A percentile compares a stretch with the other conserved stretches of the same genome.
Conservation (phyloP, 306 rosid genomes). For the Cajanus cajan region DNA sequence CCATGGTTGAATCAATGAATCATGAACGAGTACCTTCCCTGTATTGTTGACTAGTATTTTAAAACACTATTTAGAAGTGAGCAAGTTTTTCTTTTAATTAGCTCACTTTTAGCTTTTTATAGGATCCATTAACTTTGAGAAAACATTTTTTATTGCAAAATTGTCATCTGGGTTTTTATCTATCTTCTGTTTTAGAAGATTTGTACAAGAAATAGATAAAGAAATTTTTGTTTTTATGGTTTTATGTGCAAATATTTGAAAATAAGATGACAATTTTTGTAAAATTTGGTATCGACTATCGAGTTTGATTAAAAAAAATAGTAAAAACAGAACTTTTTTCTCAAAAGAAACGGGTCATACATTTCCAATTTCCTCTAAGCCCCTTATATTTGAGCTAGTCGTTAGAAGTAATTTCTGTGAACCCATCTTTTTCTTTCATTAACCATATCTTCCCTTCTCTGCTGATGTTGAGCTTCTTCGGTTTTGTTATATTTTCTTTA, state of each 20-base stretch:
- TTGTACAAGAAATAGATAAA: too few species aligned
- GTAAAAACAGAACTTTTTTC: too few species aligned
- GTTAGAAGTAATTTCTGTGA: not conserved
- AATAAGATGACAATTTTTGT: too few species aligned
- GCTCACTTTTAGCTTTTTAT: not conserved
- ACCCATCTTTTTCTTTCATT: not conserved
- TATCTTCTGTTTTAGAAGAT: too few species aligned
- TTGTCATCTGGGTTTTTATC: too few species aligned
- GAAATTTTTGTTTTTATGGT: too few species aligned
- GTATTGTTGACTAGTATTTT: not conserved
- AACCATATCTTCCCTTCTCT: not conserved
- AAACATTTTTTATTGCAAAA: too few species aligned
- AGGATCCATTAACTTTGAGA: too few species aligned
- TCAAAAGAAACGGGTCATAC: not conserved
- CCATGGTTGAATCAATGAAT: not conserved
- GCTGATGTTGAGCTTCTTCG: slow-evolving; percentile 8
- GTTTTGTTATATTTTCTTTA: not conserved
- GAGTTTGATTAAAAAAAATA: too few species aligned
- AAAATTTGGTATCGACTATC: too few species aligned
- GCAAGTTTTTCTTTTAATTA: not conserved
- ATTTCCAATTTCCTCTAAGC: not conserved
- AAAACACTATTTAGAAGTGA: not conserved
- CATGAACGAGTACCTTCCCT: not conserved
- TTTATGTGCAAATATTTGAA: too few species aligned
- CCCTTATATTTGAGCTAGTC: not conserved